Evolutionary conservation across 495 filamentous ascomycete species (phyloP), one percentile per base, ranked within the genome.

Genomic region (Penicillium robsamsonii): DNA sequence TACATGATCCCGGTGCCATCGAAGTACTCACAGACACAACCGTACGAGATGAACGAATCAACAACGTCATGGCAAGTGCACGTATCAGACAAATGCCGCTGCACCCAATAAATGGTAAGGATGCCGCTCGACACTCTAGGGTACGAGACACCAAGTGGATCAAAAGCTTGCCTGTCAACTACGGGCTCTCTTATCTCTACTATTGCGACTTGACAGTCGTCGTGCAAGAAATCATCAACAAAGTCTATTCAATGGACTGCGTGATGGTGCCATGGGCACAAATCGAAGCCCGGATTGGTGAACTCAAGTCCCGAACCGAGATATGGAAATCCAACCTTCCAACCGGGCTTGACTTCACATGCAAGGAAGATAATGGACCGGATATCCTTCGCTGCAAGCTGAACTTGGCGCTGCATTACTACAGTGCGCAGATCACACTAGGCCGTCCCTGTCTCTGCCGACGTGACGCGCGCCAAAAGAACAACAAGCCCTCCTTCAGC

Each of bases 361-460:
- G 59, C 8, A 68, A 66, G 50, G 62, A 73, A 7, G 70, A 75
- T 18, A 68, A 69, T 24, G 60, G 63, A 9, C 63, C 68, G 1
- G 62, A 67, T 20, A 52, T 69, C 24, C 65, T 78, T 17, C 75
- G 78, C 13, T 62, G 66, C 50, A 78, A 75, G 49, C 67, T 82
- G 40, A 77, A 75, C 15, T 61, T 84, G 12, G 80, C 79, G 1
- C 79, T 88, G 46, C 76, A 81, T 41, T 87, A 83, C 62, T 79
- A 84, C 63, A 83, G 83, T 56, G 77, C 78, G 15, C 73, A 75
- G 6, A 84, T 87, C 43, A 78, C 87, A 12, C 73, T 85, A 22
- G 81, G 81, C 40, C 82, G 86, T 9, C 86, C 86, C 4, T 86
- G 82, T 67, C 74, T 89, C 13, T 88, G 85, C 60, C 76, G 81